Evolutionary conservation across 306 rosid species (phyloP).

Genomic region (Prosopis cineraria): DNA sequence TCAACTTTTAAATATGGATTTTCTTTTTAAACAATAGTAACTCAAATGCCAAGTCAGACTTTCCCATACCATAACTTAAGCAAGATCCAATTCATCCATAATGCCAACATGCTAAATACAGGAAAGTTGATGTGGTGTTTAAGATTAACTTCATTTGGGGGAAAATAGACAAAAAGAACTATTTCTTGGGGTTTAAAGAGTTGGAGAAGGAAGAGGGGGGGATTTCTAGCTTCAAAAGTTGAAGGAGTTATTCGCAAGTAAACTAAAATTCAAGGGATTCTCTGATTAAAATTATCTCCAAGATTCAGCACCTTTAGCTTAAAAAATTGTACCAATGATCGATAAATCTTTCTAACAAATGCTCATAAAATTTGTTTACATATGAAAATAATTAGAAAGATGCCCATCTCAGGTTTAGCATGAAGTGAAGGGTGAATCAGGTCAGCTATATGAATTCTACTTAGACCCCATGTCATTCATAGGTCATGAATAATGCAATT

Average conservation of each 20-base stretch:
- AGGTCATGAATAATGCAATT: not conserved
- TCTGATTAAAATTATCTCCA: constrained; percentile 12
- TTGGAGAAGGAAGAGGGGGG: not conserved
- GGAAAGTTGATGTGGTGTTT: not conserved
- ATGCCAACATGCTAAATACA: not conserved
- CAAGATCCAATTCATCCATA: not conserved
- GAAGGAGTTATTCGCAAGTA: not conserved
- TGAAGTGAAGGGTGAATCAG: not conserved
- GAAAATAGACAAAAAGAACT: not conserved
- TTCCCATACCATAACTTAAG: too few relatives aligned
- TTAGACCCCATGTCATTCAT: not conserved
- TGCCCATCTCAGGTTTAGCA: constrained; percentile 14
- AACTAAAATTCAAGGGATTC: not conserved
- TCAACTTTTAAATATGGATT: not conserved
- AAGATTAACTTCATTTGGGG: not conserved
- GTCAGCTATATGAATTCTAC: not conserved
- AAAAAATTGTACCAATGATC: not conserved
- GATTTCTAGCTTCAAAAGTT: not conserved
- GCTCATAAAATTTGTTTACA: constrained; percentile 11
- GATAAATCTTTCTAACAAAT: constrained; percentile 4
- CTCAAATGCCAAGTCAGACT: not conserved
- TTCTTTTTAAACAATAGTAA: not conserved
- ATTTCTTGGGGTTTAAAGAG: not conserved
- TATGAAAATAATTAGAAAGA: constrained; percentile 16
- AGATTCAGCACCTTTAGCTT: constrained; percentile 1